phyloP scores from a whole-genome alignment of 495 filamentous ascomycete species.

The Oidiodendron maius region DNA sequence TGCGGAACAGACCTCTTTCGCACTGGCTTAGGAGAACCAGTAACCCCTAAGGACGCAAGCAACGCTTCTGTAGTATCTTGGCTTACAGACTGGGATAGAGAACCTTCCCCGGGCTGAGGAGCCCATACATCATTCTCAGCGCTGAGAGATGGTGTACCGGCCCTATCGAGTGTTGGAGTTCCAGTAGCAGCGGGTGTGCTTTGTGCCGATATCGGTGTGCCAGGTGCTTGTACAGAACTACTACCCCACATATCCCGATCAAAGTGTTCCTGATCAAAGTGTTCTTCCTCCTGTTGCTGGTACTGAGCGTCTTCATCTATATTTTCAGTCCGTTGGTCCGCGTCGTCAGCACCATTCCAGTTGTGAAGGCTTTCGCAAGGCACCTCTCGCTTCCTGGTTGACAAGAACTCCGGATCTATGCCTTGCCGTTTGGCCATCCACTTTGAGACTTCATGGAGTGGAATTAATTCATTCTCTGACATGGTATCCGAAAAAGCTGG shows the following conservation, averaged over 20 bases:
- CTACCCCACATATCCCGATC: background rate
- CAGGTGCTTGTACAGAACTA: background rate
- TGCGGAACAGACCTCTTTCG: slow-evolving; percentile 7
- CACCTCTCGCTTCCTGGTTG: background rate
- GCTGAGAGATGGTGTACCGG: slow-evolving; percentile 1
- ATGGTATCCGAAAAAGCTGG: slow-evolving; percentile 35
- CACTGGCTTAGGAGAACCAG: slow-evolving; percentile 20
- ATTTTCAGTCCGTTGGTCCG: background rate
- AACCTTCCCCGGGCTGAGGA: slow-evolving; percentile 20
- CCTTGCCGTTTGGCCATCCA: slow-evolving; percentile 16
- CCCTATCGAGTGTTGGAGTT: slow-evolving; percentile 16
- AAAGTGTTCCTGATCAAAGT: background rate
- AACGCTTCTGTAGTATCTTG: slow-evolving; percentile 20
- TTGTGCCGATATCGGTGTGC: too few species aligned
- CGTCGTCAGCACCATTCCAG: slow-evolving; percentile 13
- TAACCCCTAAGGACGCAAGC: slow-evolving; percentile 23
- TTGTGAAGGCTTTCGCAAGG: background rate
- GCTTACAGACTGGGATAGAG: background rate
- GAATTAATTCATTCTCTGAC: slow-evolving; percentile 23
- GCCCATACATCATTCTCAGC: slow-evolving; percentile 21
- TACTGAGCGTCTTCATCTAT: slow-evolving; percentile 2
- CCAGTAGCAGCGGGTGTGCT: slow-evolving; percentile 7
- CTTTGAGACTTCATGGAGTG: slow-evolving; percentile 9
- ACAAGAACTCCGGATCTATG: background rate
- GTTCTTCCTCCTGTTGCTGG: slow-evolving; percentile 17